Conservation (phyloP, 208 protist species). For the Balamuthia mandrillaris region DNA sequence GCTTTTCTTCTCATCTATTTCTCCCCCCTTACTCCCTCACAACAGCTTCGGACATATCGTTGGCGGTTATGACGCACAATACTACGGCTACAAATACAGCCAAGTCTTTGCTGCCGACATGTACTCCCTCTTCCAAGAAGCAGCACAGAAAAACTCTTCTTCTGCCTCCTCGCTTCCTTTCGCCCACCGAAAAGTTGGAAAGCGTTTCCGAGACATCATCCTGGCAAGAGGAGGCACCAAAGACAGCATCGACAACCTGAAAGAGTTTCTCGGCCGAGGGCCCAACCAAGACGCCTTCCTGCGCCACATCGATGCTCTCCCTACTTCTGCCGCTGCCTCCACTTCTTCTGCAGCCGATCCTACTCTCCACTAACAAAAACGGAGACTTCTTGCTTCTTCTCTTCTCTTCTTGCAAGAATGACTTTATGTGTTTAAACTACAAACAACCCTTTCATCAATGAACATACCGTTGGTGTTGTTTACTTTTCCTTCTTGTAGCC, state of each 20-base stretch:
- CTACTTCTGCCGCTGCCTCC: no score
- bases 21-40: no score
- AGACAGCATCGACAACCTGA: constrained; percentile 45
- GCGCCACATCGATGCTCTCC: neutral
- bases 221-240: constrained; percentile 46
- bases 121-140: constrained; percentile 52
- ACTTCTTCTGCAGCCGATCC: no score
- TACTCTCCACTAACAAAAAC: no score
- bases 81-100: constrained; percentile 72
- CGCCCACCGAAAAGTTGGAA: neutral
- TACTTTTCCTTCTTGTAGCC: constrained; percentile 19
- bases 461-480: no score
- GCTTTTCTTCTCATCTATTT: no score
- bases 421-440: no score
- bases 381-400: no score
- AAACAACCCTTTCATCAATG: no score
- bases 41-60: constrained; percentile 62
- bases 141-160: no score
- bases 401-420: no score
- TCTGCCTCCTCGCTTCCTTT: no score
- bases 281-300: constrained; percentile 56
- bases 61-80: constrained; percentile 59
- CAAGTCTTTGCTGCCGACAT: constrained; percentile 64
- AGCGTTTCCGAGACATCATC: constrained; percentile 29
- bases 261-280: constrained; percentile 54